Evolutionary conservation across 371 early-diverging fungal genomes (phyloP).

Genomic region (Mortierella sp.): DNA sequence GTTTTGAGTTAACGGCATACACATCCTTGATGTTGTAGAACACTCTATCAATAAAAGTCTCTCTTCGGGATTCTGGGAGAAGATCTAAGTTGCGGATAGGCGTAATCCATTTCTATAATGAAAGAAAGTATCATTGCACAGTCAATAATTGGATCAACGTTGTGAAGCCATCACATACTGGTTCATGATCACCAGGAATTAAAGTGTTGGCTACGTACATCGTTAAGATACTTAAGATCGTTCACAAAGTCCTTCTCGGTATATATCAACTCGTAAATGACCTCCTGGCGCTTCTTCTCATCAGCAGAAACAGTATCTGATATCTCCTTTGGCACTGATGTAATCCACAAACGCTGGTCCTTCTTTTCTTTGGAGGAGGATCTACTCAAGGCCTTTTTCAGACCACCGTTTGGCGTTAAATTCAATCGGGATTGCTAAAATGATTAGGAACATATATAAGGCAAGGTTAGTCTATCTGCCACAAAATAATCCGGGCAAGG

Average conservation of each 20-base stretch:
- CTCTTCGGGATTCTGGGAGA: slow-evolving; percentile 71
- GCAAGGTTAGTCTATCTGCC: not conserved
- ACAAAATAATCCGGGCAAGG: not conserved
- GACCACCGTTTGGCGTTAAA: slow-evolving; percentile 51
- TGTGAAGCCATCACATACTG: not conserved
- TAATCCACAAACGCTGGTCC: slow-evolving; percentile 70
- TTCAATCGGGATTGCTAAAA: slow-evolving; percentile 57
- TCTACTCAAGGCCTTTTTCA: slow-evolving; percentile 51
- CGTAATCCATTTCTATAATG: slow-evolving; percentile 74
- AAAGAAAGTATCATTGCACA: not conserved
- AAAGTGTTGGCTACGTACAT: slow-evolving; percentile 60
- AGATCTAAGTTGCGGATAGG: slow-evolving; percentile 76
- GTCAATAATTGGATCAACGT: not conserved
- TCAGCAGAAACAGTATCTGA: slow-evolving; percentile 73
- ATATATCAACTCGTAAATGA: slow-evolving; percentile 91
- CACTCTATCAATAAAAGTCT: slow-evolving; percentile 77
- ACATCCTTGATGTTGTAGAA: slow-evolving; percentile 89
- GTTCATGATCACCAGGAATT: not conserved
- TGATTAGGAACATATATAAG: not conserved
- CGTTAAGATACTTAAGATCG: slow-evolving; percentile 80
- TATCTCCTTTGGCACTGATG: slow-evolving; percentile 76
- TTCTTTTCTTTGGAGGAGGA: slow-evolving; percentile 58
- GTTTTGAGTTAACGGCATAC: slow-evolving; percentile 72
- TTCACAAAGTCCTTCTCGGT: slow-evolving; percentile 92
- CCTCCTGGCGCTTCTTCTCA: slow-evolving; percentile 92